Base-by-base conservation (phyloP, 2,329 filamentous ascomycete species). In the Sphaceloma murrayae region DNA sequence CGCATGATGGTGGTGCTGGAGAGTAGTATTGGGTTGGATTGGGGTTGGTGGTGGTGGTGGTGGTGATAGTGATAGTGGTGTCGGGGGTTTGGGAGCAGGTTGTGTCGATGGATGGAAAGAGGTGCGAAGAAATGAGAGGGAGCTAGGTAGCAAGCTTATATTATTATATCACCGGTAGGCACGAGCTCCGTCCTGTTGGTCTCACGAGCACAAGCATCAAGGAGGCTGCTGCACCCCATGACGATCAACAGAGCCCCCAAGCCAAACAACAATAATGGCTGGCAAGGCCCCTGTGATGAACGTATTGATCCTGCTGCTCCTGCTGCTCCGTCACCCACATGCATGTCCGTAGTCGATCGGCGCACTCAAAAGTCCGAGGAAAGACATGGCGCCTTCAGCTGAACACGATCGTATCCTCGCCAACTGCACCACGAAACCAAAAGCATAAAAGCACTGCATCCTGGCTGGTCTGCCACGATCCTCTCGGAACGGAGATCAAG, bases 151-250 rank as follows among this genome's bases (percentile, higher is more conserved):
- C 16, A 40, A 40, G 27, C 36, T 40, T 40, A 40, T 40, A 40
- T 40, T 11, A 27, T 6, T 6, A 27, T 27, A 27, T 6, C 7
- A 11, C 24, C 7, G n/a, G n/a, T n/a, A n/a, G n/a, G n/a, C n/a
- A n/a, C n/a, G n/a, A n/a, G n/a, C n/a, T n/a, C n/a, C n/a, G n/a
- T n/a, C 21, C 34, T 22, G 24, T 22, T 13, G 27, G 14, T 33
- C 22, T 38, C 36, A 40, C 36, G 13, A 40, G 36, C 36, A 40
- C 21, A 30, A 40, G 36, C 36, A 40, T 30, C 22, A 16, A 40
- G 13, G n/a, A 18, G 36, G 24, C 36, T 40, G 30, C 36, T 40
- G 36, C 36, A 40, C 24, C 36, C 34, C 36, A 30, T 30, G 36
- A 18, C 36, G 36, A 40, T 40, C 36, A 30, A n/a, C 14, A 17